Conservation (phyloP, 1,284 basidiomycete genomes). For the Ustilago lituana region DNA sequence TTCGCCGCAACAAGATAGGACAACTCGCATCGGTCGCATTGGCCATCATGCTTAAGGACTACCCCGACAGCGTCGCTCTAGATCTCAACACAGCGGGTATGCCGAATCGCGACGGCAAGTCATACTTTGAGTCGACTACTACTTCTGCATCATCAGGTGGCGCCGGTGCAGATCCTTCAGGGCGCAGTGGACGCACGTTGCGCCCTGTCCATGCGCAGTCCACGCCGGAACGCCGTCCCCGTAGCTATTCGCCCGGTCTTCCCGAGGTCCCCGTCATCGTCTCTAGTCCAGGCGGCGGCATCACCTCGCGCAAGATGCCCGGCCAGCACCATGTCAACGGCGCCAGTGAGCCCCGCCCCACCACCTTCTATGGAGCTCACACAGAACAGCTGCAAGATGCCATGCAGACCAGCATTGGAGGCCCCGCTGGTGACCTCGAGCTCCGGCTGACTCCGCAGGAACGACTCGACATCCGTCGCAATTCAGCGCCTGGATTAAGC, state of each 20-base stretch:
- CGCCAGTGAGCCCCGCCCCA: not conserved
- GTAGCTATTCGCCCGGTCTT: conserved; percentile 55
- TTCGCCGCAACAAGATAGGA: conserved; percentile 59
- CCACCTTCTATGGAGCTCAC: conserved; percentile 36
- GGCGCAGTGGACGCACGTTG: conserved; percentile 19
- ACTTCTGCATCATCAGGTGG: not conserved
- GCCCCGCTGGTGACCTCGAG: conserved; percentile 35
- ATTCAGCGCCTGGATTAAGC: conserved; percentile 21
- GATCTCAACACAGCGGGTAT: not conserved
- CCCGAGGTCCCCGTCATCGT: conserved; percentile 56
- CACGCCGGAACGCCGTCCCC: conserved; percentile 20
- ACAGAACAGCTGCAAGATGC: conserved; percentile 47
- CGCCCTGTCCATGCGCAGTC: conserved; percentile 8
- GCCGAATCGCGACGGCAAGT: conserved; percentile 9
- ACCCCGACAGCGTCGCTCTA: conserved; percentile 40
- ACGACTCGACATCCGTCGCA: conserved; percentile 21
- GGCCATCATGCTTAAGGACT: conserved; percentile 57
- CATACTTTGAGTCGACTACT: conserved; percentile 30
- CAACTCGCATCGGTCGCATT: conserved; percentile 44
- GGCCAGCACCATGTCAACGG: conserved; percentile 15
- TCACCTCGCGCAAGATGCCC: conserved; percentile 55
- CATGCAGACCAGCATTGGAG: conserved; percentile 38
- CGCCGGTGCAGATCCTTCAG: not conserved
- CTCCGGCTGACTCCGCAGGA: conserved; percentile 33
- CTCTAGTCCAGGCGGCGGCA: conserved; percentile 57